Conservation (phyloP, 169 alveolate genomes). For the Eimeria tenella region DNA sequence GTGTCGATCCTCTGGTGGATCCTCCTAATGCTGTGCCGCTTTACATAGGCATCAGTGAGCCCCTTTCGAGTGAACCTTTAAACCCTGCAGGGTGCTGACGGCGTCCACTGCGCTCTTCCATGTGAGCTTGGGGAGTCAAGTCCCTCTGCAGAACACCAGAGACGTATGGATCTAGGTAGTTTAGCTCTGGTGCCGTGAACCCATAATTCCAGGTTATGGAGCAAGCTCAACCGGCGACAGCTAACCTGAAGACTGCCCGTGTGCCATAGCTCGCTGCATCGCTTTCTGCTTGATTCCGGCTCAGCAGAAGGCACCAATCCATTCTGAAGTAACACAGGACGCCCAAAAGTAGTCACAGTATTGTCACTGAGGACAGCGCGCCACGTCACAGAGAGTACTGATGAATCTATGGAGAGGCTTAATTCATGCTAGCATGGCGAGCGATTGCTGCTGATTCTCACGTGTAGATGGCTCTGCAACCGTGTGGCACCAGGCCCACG, state of each 20-base stretch:
- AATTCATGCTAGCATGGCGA: no score
- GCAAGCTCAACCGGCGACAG: background rate
- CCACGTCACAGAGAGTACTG: no score
- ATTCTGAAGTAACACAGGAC: conserved; percentile 1
- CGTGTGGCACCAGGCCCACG: conserved; percentile 7
- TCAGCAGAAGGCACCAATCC: conserved; percentile 56
- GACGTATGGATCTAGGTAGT: background rate
- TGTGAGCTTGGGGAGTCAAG: conserved; percentile 30
- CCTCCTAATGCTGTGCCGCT: background rate
- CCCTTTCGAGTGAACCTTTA: conserved; percentile 25
- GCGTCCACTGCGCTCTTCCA: background rate
- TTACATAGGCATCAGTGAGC: conserved; percentile 58
- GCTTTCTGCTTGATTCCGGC: conserved; percentile 14
- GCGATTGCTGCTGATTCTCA: background rate
- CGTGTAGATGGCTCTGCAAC: conserved; percentile 52
- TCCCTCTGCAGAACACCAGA: conserved; percentile 15
- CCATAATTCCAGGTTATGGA: background rate
- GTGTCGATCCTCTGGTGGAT: no score
- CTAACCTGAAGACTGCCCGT: conserved; percentile 63
- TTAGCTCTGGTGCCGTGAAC: background rate
- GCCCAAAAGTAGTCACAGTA: background rate
- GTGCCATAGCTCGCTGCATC: conserved; percentile 49
- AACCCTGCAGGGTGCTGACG: conserved; percentile 43
- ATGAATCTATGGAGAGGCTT: no score
- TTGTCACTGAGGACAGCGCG: no score